Base-by-base conservation (phyloP, 768 basidiomycete genomes). In the Megacollybia marginata region DNA sequence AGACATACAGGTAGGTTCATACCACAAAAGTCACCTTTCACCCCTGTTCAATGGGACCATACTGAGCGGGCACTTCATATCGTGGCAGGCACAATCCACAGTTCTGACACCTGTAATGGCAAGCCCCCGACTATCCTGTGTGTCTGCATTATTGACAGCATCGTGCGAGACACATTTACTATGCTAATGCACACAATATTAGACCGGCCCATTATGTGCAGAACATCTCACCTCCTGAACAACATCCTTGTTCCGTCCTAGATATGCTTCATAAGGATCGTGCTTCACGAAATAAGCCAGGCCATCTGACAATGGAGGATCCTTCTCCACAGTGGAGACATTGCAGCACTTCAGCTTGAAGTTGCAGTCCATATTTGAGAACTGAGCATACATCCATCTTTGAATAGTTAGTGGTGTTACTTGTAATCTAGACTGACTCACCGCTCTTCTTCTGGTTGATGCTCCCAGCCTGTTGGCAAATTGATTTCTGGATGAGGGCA, bases 101-200 rank as follows among this genome's bases (percentile, higher is more conserved):
- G 50, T 49, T 19, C 49, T 54, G 11, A 56, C 51, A 7, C 55
- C 55, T 5, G 51, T 56, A n/a, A n/a, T n/a, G n/a, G n/a, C n/a
- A n/a, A n/a, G n/a, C n/a, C n/a, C n/a, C n/a, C n/a, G n/a, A n/a
- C n/a, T n/a, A n/a, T n/a, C n/a, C n/a, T n/a, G n/a, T n/a, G n/a
- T n/a, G n/a, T n/a, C n/a, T n/a, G n/a, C n/a, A n/a, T n/a, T n/a
- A n/a, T n/a, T n/a, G n/a, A n/a, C n/a, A n/a, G n/a, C n/a, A n/a
- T n/a, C n/a, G n/a, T n/a, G n/a, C n/a, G n/a, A n/a, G n/a, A n/a
- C n/a, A n/a, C n/a, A n/a, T n/a, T n/a, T n/a, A n/a, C 10, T 31
- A 28, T 4, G 19, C 32, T 6, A 44, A 19, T 18, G n/a, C n/a
- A 18, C 36, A 31, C 44, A 38, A 13, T 13, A n/a, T n/a, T 10